Conservation (phyloP, 1,139 yeast genomes). For the Nakaseomyces delphensis region DNA sequence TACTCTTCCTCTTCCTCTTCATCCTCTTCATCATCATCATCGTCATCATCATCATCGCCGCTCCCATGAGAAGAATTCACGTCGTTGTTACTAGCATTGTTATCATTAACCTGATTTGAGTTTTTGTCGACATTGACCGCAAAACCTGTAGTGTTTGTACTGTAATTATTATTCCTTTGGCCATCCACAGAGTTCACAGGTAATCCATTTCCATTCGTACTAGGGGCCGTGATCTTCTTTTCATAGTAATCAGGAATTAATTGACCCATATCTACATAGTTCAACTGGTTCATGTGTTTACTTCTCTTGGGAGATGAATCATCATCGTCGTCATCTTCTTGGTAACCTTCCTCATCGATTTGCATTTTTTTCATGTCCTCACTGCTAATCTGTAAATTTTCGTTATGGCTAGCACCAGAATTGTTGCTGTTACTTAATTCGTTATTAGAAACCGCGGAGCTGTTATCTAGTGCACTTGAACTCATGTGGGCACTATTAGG, state of each 20-base stretch:
- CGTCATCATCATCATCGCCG: conserved; percentile 16
- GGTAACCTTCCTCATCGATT: conserved; percentile 26
- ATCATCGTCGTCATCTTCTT: conserved; percentile 28
- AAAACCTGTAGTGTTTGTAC: conserved; percentile 1
- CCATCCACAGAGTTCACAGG: not conserved
- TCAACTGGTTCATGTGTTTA: conserved; percentile 3
- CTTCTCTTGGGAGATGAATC: conserved; percentile 1
- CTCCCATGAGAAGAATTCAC: conserved; percentile 11
- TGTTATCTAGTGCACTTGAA: not conserved
- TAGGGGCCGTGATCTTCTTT: not conserved
- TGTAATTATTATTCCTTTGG: not conserved
- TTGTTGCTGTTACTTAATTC: not conserved
- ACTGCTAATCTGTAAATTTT: not conserved
- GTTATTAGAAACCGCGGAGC: not conserved
- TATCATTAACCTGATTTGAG: not conserved
- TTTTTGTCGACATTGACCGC: conserved; percentile 4
- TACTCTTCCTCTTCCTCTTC: conserved; percentile 11
- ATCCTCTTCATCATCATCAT: conserved; percentile 17
- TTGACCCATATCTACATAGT: conserved; percentile 7
- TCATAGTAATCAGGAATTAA: not conserved
- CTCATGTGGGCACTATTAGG: not conserved
- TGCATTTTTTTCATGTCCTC: not conserved
- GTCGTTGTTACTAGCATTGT: conserved; percentile 6
- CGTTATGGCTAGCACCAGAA: not conserved
- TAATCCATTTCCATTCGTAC: not conserved